phyloP scores from a whole-genome alignment of 140 eudicot genomes.

The Flaveria floridana region DNA sequence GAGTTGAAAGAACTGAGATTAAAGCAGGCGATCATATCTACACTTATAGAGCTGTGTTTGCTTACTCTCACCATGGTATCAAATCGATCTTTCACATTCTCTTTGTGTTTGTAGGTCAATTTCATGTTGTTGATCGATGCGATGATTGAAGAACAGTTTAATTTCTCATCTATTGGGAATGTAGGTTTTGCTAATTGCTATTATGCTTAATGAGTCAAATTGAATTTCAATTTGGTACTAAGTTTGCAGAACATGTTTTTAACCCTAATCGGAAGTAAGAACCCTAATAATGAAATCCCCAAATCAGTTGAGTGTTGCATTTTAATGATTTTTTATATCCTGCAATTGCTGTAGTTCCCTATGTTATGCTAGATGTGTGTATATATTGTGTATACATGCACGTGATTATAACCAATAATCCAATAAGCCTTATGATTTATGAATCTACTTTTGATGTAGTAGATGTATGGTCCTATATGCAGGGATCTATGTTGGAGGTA shows the following conservation, averaged over 20 bases:
- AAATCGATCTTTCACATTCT: not conserved
- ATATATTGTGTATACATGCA: not conserved
- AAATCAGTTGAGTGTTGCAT: not conserved
- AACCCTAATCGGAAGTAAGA: constrained; percentile 22
- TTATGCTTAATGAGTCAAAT: constrained; percentile 5
- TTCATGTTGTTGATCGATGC: constrained; percentile 14
- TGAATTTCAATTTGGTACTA: not conserved
- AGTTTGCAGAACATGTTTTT: not conserved
- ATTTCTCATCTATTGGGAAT: constrained; percentile 5
- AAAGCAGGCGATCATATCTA: constrained; percentile 91
- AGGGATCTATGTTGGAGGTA: constrained; percentile 93
- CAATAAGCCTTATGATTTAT: not conserved
- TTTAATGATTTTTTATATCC: not conserved
- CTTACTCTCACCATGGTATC: constrained; percentile 94
- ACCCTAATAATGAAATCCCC: not conserved
- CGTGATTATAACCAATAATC: not conserved
- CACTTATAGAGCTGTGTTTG: constrained; percentile 89
- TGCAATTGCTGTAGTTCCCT: not conserved
- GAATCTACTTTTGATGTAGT: not conserved
- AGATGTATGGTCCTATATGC: constrained; percentile 15
- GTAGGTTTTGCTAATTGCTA: constrained; percentile 14
- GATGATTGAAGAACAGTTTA: too few species aligned
- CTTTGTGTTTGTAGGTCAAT: not conserved
- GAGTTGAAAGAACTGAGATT: constrained; percentile 72
- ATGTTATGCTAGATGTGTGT: not conserved